Base-by-base conservation (phyloP, 345 rosid genomes). In the Eutrema yunnanense region DNA sequence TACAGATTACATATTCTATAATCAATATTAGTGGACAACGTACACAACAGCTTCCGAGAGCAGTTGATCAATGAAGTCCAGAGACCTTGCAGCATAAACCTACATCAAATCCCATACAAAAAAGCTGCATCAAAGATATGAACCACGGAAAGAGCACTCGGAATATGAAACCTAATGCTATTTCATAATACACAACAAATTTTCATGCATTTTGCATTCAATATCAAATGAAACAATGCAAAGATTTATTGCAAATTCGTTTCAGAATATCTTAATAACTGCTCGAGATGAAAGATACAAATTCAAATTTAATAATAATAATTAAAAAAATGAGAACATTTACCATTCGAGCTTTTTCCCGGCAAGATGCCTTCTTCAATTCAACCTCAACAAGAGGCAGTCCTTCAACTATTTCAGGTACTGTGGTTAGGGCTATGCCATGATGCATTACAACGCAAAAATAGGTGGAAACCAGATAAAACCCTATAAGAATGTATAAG, bases 321-420 rank as follows among this genome's bases (percentile, higher is more conserved):
- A 19, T 0, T 0, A 53, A 58, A 4, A 44, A 6, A 48, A 62
- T 40, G 34, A 32, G 33, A 11, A 22, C 37, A 50, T 38, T 56
- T 80, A 94, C 98, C 87, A 82, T 88, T 69, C 56, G 67, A 60
- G 91, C 97, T 71, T 86, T 89, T 48, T 67, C 88, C 67, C 97
- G 82, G 82, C 98, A 94, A 72, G 76, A 69, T 63, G 97, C 96
- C 85, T 91, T 94, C 78, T 82, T 86, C 84, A 91, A 72, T 83
- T 91, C 98, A 79, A 78, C 75, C 78, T 89, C 89, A 67, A 94
- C 80, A 47, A 80, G 78, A 66, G 96, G 82, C 73, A 91, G 73
- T 55, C 83, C 86, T 72, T 89, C 87, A 66, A 89, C 98, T 94
- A 84, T 65, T 57, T 58, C 73, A 67, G 42, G 55, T 29, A 65